Conservation (phyloP, 495 filamentous ascomycete genomes). For the Trichoderma orchidacearum region DNA sequence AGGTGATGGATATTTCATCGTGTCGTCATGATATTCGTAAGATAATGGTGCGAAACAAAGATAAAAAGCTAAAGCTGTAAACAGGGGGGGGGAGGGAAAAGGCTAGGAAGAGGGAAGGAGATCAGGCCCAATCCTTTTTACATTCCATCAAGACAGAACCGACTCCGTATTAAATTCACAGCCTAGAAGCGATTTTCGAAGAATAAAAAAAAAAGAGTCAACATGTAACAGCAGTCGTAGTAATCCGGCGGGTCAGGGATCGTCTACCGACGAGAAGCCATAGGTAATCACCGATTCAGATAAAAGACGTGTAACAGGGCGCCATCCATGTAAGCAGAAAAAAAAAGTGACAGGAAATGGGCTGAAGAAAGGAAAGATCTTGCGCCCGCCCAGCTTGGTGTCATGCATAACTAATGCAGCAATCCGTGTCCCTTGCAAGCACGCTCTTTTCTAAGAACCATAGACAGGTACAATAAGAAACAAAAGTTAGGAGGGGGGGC, state of each 20-base stretch:
- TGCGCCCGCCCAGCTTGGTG: background rate
- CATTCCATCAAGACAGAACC: background rate
- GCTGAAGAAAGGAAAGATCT: background rate
- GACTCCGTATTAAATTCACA: background rate
- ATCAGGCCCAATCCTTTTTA: background rate
- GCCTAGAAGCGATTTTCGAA: background rate
- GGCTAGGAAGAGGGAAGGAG: background rate
- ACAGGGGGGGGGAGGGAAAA: background rate
- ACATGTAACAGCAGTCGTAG: too few species aligned
- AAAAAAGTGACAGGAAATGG: background rate
- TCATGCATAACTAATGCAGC: background rate
- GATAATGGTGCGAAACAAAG: too few species aligned
- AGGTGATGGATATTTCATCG: too few species aligned
- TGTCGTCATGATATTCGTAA: background rate
- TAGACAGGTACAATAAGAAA: background rate
- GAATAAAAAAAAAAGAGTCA: background rate
- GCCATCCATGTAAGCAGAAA: background rate
- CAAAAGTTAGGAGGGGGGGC: background rate
- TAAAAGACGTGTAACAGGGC: slow-evolving; percentile 3
- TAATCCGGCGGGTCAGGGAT: too few species aligned
- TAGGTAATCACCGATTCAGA: too few species aligned
- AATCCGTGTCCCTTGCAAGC: background rate
- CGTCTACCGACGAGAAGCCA: too few species aligned
- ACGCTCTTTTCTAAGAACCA: background rate
- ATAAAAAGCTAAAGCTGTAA: too few species aligned